Evolutionary conservation across 768 basidiomycete genomes (phyloP).

Genomic region (Kwoniella botswanensis): DNA sequence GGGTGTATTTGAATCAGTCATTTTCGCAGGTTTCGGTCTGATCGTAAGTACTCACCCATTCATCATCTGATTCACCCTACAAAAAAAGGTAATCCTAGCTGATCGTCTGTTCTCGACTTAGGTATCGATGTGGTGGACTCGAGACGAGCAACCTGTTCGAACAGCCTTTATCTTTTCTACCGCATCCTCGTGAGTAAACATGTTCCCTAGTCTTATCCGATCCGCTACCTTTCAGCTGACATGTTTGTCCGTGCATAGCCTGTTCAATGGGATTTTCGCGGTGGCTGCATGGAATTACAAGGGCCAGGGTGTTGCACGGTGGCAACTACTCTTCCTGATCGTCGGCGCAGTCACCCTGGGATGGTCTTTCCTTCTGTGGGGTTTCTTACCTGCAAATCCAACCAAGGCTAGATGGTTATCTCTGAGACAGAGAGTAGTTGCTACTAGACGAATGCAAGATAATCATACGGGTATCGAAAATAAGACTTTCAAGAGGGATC

Average conservation of each 20-base stretch:
- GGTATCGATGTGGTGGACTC: conserved; percentile 39
- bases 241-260: neutral
- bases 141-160: conserved; percentile 37
- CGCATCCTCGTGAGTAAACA: conserved; percentile 25
- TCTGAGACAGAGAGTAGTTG: conserved; percentile 35
- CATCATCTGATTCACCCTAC: neutral
- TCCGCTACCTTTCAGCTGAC: neutral
- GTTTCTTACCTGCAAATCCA: conserved; percentile 37
- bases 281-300: conserved; percentile 20
- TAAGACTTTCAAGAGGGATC: conserved; percentile 37
- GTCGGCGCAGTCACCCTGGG: conserved; percentile 41
- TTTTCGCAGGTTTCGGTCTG: conserved; percentile 60
- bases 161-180: conserved; percentile 47
- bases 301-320: conserved; percentile 21
- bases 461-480: conserved; percentile 46
- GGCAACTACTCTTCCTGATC: conserved; percentile 43
- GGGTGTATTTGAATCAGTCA: conserved; percentile 42
- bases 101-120: neutral
- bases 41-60: conserved; percentile 37
- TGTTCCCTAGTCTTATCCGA: neutral
- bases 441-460: conserved; percentile 22
- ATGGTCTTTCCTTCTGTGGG: conserved; percentile 30
- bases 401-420: conserved; percentile 41
- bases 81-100: no score
- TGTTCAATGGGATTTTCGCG: conserved; percentile 42